Percentiles rank a stretch among this genome's conserved stretches.
phyloP scores from a whole-genome alignment of 768 basidiomycete species.

The Lactarius vividus region DNA sequence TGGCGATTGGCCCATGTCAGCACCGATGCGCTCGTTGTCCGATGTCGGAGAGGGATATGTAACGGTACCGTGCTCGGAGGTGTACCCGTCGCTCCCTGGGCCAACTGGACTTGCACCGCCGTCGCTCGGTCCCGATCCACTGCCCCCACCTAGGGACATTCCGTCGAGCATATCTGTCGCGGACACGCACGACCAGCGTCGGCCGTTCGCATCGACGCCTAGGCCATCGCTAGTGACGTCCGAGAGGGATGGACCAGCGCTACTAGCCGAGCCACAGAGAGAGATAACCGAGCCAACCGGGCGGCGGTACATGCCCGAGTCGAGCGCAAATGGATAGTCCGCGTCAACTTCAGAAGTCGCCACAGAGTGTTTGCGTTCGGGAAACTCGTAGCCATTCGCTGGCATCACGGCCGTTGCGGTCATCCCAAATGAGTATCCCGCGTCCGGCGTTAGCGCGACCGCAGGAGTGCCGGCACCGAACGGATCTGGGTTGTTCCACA shows the following conservation, averaged over 20 bases:
- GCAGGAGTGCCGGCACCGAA: conserved; percentile 15
- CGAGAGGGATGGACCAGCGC: conserved; percentile 26
- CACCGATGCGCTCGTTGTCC: conserved; percentile 20
- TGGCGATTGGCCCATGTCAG: conserved; percentile 8
- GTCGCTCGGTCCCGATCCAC: conserved; percentile 1
- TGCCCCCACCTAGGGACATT: conserved; percentile 16
- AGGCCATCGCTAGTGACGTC: conserved; percentile 24
- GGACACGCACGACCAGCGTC: conserved; percentile 27
- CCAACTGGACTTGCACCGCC: conserved; percentile 5
- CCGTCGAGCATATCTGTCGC: conserved; percentile 23
- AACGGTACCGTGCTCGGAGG: conserved; percentile 23
- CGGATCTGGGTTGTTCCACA: conserved; percentile 26
- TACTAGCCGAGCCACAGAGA: conserved; percentile 19
- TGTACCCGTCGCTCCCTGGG: conserved; percentile 22
- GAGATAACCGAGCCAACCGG: conserved; percentile 24
- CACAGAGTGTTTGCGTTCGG: conserved; percentile 23
- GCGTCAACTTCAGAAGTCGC: conserved; percentile 12
- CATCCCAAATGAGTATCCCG: conserved; percentile 27
- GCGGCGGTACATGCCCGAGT: conserved; percentile 19
- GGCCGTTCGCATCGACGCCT: conserved; percentile 20
- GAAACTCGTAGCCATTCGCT: conserved; percentile 21
- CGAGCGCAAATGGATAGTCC: conserved; percentile 14
- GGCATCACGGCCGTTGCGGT: conserved; percentile 5
- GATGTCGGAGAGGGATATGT: conserved; percentile 27
- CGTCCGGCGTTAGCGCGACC: conserved; percentile 19